These are phyloP conservation scores for Dioscorea cayenensis DNA, from an alignment of 116 monocot genomes.

Conservation along the genomic window DNA sequence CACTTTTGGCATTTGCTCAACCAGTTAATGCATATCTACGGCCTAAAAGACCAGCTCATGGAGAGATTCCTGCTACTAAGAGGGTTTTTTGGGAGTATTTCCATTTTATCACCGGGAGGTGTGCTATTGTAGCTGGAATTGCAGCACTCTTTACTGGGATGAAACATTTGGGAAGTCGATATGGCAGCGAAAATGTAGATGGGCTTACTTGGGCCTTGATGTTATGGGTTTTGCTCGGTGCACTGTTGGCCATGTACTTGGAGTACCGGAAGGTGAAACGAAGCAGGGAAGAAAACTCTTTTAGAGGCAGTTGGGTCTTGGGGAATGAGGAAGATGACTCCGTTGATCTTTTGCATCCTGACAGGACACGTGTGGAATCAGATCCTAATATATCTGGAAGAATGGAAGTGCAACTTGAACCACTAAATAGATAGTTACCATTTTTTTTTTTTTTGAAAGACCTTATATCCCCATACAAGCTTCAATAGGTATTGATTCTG, in stretches of 20 bases:
- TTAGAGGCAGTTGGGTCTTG: conserved; percentile 81
- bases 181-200: conserved; percentile 61
- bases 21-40: conserved; percentile 85
- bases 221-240: conserved; percentile 47
- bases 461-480: not conserved
- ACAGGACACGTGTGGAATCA: conserved; percentile 25
- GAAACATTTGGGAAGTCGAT: conserved; percentile 77
- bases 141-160: conserved; percentile 70
- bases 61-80: conserved; percentile 41
- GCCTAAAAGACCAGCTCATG: conserved; percentile 49
- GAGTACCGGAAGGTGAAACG: conserved; percentile 55
- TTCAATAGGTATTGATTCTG: not conserved
- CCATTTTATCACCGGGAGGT: conserved; percentile 68
- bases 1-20: conserved; percentile 62
- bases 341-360: conserved; percentile 53
- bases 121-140: conserved; percentile 53
- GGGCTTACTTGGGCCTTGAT: conserved; percentile 80
- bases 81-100: conserved; percentile 79
- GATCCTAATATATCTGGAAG: conserved; percentile 32
- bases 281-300: conserved; percentile 28
- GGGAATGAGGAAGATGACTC: conserved; percentile 90
- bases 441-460: conserved; percentile 1
- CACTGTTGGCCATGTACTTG: conserved; percentile 47
- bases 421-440: conserved; percentile 53
- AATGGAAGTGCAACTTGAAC: conserved; percentile 90